Percentiles rank a stretch among this genome's conserved stretches.
Conservation (phyloP, 306 rosid species). For the Neltuma alba region DNA sequence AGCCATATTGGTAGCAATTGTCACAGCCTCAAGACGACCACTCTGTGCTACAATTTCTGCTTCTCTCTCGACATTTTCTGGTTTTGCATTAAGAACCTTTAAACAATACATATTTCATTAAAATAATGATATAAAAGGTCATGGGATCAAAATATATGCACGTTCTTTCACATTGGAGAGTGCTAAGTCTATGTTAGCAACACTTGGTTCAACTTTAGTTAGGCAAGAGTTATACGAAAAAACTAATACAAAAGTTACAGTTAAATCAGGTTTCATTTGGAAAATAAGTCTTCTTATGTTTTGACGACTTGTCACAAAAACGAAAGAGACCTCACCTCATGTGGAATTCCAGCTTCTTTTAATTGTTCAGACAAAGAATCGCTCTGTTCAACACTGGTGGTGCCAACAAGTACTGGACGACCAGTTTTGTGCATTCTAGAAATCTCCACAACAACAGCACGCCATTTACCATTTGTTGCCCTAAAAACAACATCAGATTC, state of each 20-base stretch:
- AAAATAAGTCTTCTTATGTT: slow-evolving; percentile 25
- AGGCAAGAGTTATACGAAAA: background rate
- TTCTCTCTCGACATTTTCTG: slow-evolving; percentile 99
- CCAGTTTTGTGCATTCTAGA: slow-evolving; percentile 96
- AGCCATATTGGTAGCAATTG: slow-evolving; percentile 99
- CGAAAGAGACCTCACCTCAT: slow-evolving; percentile 64
- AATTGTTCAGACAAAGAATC: slow-evolving; percentile 84
- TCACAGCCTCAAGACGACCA: slow-evolving; percentile 96
- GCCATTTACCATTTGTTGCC: slow-evolving; percentile 94
- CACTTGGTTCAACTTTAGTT: background rate
- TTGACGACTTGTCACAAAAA: slow-evolving; percentile 23
- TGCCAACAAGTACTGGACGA: slow-evolving; percentile 97
- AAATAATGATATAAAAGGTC: background rate
- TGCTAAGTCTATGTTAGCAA: slow-evolving; percentile 18
- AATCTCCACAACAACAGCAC: slow-evolving; percentile 94
- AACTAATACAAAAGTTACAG: slow-evolving; percentile 15
- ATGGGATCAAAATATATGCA: slow-evolving; percentile 21
- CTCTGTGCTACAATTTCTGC: slow-evolving; percentile 99
- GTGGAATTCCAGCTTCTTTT: slow-evolving; percentile 86
- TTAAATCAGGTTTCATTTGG: slow-evolving; percentile 14
- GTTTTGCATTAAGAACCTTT: slow-evolving; percentile 97
- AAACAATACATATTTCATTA: slow-evolving; percentile 38
- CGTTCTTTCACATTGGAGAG: slow-evolving; percentile 22
- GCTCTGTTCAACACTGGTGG: slow-evolving; percentile 98
- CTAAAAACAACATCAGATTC: slow-evolving; percentile 98